Percentiles rank a stretch among this genome's conserved stretches.
Conservation (phyloP, 345 rosid genomes). For the Populus tremula region DNA sequence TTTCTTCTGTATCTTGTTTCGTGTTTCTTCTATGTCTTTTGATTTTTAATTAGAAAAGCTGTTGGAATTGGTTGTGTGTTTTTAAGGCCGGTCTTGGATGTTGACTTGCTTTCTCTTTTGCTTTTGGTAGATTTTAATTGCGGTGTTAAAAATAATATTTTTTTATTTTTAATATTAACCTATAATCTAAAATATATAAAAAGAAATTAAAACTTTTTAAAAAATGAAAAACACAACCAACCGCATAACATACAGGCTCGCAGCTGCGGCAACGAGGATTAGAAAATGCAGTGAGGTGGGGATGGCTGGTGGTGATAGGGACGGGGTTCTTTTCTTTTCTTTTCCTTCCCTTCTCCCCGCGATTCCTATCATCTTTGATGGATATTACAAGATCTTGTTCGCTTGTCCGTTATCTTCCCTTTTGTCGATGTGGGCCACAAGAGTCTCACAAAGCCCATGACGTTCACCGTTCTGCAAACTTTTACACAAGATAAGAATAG, state of each 20-base stretch:
- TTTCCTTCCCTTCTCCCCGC: not conserved
- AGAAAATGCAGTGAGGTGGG: not conserved
- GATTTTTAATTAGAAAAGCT: not conserved
- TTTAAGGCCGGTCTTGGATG: not conserved
- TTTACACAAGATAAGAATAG: not conserved
- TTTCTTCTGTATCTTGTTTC: too few relatives aligned
- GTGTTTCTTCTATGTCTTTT: too few relatives aligned
- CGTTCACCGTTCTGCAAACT: not conserved
- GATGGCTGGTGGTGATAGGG: not conserved
- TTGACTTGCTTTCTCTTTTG: not conserved
- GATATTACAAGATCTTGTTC: not conserved
- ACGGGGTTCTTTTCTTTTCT: too few relatives aligned
- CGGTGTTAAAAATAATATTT: too few relatives aligned
- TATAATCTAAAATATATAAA: too few relatives aligned
- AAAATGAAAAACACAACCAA: too few relatives aligned
- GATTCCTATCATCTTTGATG: not conserved
- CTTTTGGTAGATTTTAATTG: too few relatives aligned
- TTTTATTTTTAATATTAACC: too few relatives aligned
- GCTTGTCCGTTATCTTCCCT: not conserved
- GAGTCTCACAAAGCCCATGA: not conserved
- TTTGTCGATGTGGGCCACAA: not conserved
- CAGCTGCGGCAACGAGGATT: not conserved
- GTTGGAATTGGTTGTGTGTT: not conserved
- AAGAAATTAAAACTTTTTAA: too few relatives aligned
- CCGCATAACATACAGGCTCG: too few relatives aligned